Conservation (phyloP, 2,329 filamentous ascomycete species). For the Colletotrichum brevisporum region DNA sequence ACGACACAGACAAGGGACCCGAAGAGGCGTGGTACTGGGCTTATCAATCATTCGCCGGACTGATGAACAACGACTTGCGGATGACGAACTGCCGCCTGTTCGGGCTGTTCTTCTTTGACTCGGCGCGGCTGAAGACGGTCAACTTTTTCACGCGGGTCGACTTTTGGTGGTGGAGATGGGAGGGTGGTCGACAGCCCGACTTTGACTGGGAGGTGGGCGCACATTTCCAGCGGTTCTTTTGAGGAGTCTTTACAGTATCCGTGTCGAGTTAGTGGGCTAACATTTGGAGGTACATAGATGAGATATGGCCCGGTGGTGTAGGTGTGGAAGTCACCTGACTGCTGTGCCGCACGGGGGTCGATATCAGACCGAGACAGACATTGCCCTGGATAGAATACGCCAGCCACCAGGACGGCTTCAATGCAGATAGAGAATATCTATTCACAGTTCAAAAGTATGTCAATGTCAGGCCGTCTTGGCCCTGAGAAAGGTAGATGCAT, state of each 20-base stretch:
- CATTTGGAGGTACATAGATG: neutral
- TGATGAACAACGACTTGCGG: slow-evolving; percentile 23
- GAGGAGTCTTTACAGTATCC: neutral
- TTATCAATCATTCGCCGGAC: slow-evolving; percentile 23
- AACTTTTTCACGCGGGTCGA: slow-evolving; percentile 34
- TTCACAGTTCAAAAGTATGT: no score
- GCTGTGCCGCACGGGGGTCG: neutral
- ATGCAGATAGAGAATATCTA: no score
- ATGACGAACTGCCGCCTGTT: slow-evolving; percentile 37
- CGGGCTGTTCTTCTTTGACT: slow-evolving; percentile 38
- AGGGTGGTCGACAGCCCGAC: slow-evolving; percentile 34
- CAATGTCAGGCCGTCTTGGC: no score
- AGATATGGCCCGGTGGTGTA: neutral
- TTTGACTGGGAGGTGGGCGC: slow-evolving; percentile 31
- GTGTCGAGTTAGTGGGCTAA: no score
- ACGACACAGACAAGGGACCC: slow-evolving; percentile 29
- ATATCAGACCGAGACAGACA: no score
- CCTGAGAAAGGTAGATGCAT: no score
- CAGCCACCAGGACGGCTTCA: no score
- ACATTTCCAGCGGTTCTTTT: neutral
- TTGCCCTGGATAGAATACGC: no score
- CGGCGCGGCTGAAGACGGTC: slow-evolving; percentile 24
- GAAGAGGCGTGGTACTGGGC: slow-evolving; percentile 39
- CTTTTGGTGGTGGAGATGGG: slow-evolving; percentile 37
- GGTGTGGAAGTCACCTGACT: slow-evolving; percentile 11